Evolutionary conservation across 768 basidiomycete genomes (phyloP), one percentile per base, ranked within the genome.

Genomic region (Xerocomellus intermedius): DNA sequence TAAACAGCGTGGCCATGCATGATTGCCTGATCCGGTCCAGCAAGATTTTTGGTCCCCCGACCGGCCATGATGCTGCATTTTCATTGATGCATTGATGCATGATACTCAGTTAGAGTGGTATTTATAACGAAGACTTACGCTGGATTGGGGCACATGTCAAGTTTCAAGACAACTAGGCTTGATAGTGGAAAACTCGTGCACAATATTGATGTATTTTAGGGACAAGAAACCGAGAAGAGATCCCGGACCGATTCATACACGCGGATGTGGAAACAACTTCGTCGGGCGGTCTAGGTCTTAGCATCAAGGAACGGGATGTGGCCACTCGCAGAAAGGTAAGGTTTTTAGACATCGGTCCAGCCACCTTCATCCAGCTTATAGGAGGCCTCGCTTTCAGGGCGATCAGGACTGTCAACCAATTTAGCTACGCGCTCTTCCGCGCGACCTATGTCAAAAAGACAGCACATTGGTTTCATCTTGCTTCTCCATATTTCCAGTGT

Each of bases 351-450:
- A 65, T 94, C 91, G 19, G 84, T 79, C 91, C 91, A 94, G 30
- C 91, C 91, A 37, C 91, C 91, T 77, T 93, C 91, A 64, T 93
- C 90, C 28, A 94, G 75, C 69, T 93, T 94, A 72, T 94, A 94
- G 4, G 91, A 90, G 8, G 92, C 91, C 71, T 94, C 91, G 67
- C 89, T 91, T 73, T 94, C 91, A 17, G 91, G 91, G 44, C 86
- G 81, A 64, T 94, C 91, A 5, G 91, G 91, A 63, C 90, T 92
- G 68, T 94, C 91, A 26, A 94, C 92, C 4, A 94, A 77, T 66
- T 94, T 94, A 8, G 91, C 91, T 28, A 94, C 91, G 58, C 91
- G 88, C 73, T 94, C 91, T 70, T 94, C 91, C 3, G 89, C 91
- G 24, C 92, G 87, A 57, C 91, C 91, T 91, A 58, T 28, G 24